Evolutionary conservation across 768 basidiomycete genomes (phyloP), one percentile per base, ranked within the genome.

Genomic region (Serpula lacrymans): DNA sequence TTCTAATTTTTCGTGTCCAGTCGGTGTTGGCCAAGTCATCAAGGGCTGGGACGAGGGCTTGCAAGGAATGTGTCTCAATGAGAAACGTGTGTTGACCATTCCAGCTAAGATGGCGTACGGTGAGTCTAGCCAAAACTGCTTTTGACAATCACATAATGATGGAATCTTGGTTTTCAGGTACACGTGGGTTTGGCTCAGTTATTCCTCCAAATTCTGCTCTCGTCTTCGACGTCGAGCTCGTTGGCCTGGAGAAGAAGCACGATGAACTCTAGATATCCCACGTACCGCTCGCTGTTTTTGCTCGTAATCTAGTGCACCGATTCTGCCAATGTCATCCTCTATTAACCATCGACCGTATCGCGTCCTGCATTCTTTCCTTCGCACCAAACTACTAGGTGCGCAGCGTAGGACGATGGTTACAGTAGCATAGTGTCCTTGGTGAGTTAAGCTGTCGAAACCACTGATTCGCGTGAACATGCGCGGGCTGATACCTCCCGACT

Each of bases 61-160:
- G 35, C 42, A 75, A 27, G 87, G 84, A 40, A 92, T 95, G 82
- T 95, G 93, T 58, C 57, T 90, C 27, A 70, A 76, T 45, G 93
- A 96, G 69, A 92, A 89, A 71, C 84, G 93, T 31, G 88, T 72
- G 4, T 74, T 97, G 45, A 93, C 84, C 17, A 95, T 97, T 46
- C 93, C 93, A 11, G 57, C 89, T 5, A 46, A 68, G 36, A 67
- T 82, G 68, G 93, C 82, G 16, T 96, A 96, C 51, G 92, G 93
- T 92, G 42, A 42, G 86, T 71, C 5, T 9, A 14, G 18, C 22
- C 25, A 6, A 8, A 1, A 32, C 11, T 37, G 13, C 14, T n/a
- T 4, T 29, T 17, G 14, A 39, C 11, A 22, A 1, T 16, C 31
- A 28, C 37, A 32, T 46, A 7, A 28, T 28, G 2, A 9, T 22